Evolutionary conservation across 345 rosid genomes (phyloP).

Genomic region (Firmiana major): DNA sequence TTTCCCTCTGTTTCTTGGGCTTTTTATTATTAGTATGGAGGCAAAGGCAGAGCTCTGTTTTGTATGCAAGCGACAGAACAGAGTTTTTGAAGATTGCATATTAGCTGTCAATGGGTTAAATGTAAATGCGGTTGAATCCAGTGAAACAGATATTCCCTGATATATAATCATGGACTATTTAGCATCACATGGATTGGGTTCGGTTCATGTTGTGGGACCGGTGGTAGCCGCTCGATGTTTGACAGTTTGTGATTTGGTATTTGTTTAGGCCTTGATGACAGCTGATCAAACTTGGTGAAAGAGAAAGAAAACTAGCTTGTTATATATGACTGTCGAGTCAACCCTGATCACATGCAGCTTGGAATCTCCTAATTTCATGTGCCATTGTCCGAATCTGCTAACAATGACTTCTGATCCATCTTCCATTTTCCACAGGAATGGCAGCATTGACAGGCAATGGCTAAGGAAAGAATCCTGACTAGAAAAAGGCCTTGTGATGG

Average conservation of each 20-base stretch:
- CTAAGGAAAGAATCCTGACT: not conserved
- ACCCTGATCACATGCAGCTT: not conserved
- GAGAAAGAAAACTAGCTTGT: not conserved
- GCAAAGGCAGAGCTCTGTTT: constrained; percentile 7
- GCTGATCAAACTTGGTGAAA: not conserved
- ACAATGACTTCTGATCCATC: not conserved
- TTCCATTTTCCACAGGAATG: not conserved
- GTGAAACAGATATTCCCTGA: not conserved
- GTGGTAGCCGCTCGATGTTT: not conserved
- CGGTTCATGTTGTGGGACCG: not conserved
- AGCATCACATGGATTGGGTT: constrained; percentile 1
- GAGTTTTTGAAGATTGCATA: not conserved
- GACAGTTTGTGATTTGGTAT: constrained; percentile 2
- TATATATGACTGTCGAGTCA: not conserved
- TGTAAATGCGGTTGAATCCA: constrained; percentile 11
- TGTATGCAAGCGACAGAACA: not conserved
- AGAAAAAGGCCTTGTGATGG: not conserved
- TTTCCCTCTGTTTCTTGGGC: not conserved
- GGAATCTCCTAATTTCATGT: not conserved
- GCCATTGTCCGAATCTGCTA: not conserved
- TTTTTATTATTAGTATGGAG: not conserved
- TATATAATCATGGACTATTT: constrained; percentile 12
- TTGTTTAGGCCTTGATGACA: not conserved
- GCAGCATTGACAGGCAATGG: not conserved
- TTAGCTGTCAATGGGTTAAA: constrained; percentile 23